Base-by-base conservation (phyloP, 176 grass and related monocot species). In the Carex cristatella region DNA sequence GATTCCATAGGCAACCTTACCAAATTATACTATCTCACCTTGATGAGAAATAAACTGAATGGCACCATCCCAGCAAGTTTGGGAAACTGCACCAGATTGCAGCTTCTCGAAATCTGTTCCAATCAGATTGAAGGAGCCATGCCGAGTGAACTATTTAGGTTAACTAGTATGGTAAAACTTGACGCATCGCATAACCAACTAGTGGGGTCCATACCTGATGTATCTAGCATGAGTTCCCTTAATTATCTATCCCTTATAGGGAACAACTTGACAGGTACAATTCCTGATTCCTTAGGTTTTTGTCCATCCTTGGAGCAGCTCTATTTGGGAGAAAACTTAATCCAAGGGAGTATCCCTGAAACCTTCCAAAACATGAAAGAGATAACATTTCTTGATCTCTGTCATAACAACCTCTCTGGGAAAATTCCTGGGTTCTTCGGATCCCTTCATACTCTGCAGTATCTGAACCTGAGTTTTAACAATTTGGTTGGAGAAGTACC, bases 391-490 rank as follows among this genome's bases (percentile, higher is more conserved):
- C 51, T 92, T 5, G 68, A 85, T 69, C 66, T 91, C 60, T 86
- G 81, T 10, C 59, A 14, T 15, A 93, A 90, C 85, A 90, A 90
- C 13, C 46, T 93, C 5, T 86, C 80, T 1, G 92, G 92, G 15
- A 4, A 42, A 46, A 83, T 92, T 7, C 90, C 90, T 4, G 60
- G 79, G 0, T 87, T 87, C 38, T 85, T 90, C 0, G 19, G 19
- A 5, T 27, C 59, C 1, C 85, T 88, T 0, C 67, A 0, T 0
- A 61, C 7, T 42, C 4, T 92, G 32, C 54, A 68, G 13, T 19
- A 83, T 66, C 83, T 92, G 10, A 88, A 92, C 32, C 68, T 92
- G 2, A 84, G 88, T 2, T 92, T 90, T 79, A 92, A 92, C 28
- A 72, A 92, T 30, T 19, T 92, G 0, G 86, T 88, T 2, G 91